Percentiles rank a stretch among this genome's conserved stretches.
phyloP scores from a whole-genome alignment of 768 basidiomycete species.

The Tylopilus sp. region DNA sequence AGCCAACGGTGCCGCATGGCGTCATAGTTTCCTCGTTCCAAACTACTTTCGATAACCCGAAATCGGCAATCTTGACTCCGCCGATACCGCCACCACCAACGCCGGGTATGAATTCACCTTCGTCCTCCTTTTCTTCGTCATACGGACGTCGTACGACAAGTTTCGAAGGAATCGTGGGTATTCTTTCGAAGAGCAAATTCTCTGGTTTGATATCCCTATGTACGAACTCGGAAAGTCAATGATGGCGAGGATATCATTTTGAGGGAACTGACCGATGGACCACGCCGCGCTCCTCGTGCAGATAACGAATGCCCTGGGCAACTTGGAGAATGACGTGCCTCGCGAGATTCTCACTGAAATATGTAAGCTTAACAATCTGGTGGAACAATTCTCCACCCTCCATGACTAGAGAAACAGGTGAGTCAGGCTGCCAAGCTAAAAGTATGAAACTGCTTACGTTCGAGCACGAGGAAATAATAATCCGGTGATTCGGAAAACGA shows the following conservation, averaged over 20 bases:
- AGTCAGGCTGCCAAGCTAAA: slow-evolving; percentile 2
- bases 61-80: slow-evolving; percentile 97
- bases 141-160: slow-evolving; percentile 75
- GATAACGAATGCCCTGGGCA: slow-evolving; percentile 87
- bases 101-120: slow-evolving; percentile 91
- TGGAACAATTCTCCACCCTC: slow-evolving; percentile 98
- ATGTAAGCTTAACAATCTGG: slow-evolving; percentile 98
- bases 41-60: slow-evolving; percentile 94
- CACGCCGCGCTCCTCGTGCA: slow-evolving; percentile 97
- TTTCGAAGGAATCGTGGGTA: slow-evolving; percentile 87
- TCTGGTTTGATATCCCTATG: slow-evolving; percentile 94
- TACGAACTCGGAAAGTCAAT: background rate
- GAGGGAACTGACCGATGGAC: slow-evolving; percentile 69
- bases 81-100: slow-evolving; percentile 97
- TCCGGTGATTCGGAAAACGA: slow-evolving; percentile 92
- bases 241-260: background rate
- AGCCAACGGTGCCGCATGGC: slow-evolving; percentile 99
- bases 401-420: slow-evolving; percentile 60
- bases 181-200: slow-evolving; percentile 90
- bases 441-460: slow-evolving; percentile 53
- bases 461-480: slow-evolving; percentile 91
- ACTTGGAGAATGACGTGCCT: slow-evolving; percentile 97
- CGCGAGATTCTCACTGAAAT: slow-evolving; percentile 96
- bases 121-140: slow-evolving; percentile 98
- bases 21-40: slow-evolving; percentile 99